Evolutionary conservation across 495 filamentous ascomycete genomes (phyloP).

Genomic region (Podospora anserina): DNA sequence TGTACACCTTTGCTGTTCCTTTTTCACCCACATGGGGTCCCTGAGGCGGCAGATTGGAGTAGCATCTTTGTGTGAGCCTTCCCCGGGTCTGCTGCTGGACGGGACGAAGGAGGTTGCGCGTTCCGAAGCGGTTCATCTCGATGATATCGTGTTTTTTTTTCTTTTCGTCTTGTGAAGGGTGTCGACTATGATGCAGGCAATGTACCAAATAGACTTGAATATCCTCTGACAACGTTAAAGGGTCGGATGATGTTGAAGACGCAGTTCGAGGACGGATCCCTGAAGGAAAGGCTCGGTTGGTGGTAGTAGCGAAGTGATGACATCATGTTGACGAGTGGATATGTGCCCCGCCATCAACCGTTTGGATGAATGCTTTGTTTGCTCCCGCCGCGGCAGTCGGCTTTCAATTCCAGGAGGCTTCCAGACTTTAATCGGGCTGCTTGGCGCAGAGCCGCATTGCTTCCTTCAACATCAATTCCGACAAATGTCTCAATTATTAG

Average conservation of each 20-base stretch:
- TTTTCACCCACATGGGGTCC: constrained; percentile 13
- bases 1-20: constrained; percentile 19
- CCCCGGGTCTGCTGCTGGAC: background rate
- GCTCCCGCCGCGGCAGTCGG: no score
- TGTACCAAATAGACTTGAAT: no score
- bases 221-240: background rate
- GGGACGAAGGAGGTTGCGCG: background rate
- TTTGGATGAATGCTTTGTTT: no score
- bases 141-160: background rate
- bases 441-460: no score
- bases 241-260: background rate
- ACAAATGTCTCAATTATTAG: no score
- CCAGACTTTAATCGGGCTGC: no score
- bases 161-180: no score
- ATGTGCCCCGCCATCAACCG: background rate
- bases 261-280: background rate
- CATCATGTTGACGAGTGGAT: background rate
- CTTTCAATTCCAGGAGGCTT: background rate
- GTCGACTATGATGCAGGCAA: no score
- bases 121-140: background rate
- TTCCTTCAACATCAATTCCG: no score
- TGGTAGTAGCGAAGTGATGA: background rate
- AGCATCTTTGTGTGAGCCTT: background rate
- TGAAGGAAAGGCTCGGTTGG: background rate
- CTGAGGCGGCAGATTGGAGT: background rate